Base-by-base conservation (phyloP, 2,329 filamentous ascomycete species). In the Diplodia seriata region DNA sequence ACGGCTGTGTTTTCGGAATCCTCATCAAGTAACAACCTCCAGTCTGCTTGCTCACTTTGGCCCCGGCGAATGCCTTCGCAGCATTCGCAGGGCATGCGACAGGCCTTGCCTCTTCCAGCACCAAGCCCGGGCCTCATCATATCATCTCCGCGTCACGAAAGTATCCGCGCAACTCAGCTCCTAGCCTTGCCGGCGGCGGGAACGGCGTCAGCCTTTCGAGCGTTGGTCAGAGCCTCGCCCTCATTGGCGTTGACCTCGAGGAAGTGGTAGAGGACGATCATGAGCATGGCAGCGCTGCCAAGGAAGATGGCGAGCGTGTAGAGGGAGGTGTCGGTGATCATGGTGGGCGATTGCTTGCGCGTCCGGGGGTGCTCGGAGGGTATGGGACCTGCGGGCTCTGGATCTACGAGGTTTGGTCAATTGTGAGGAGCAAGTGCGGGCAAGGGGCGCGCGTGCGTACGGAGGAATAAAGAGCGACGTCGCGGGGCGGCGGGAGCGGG, bases 241-340 rank as follows among this genome's bases (percentile, higher is more conserved):
- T 90, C 86, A 72, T 86, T 84, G n/a, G 92, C 88, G 77, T 99
- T 98, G 83, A 97, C 87, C 79, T 98, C 94, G 75, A 99, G 89
- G 82, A 96, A 98, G 81, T 98, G 93, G 82, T 99, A 98, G 33
- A 97, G 82, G 36, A 99, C 89, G 72, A 98, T 97, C 70, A 99
- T 86, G 54, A 97, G 84, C 92, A 98, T 94, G 71, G 94, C 89
- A 50, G 90, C 87, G 67, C 89, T 91, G 82, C 95, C 95, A 69
- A 99, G 91, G 79, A 97, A 94, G 79, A 98, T 89, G 79, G 95
- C 94, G 36, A 99, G 88, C 70, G 87, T 87, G 86, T 98, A 97
- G 75, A 99, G 90, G 72, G 95, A 90, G 79, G 86, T 84, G 88
- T 99, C 95, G 78, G 94, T 91, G 78, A 99, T 98, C 95, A 99